Conservation (phyloP, 768 basidiomycete species). For the Suillus subaureus region DNA sequence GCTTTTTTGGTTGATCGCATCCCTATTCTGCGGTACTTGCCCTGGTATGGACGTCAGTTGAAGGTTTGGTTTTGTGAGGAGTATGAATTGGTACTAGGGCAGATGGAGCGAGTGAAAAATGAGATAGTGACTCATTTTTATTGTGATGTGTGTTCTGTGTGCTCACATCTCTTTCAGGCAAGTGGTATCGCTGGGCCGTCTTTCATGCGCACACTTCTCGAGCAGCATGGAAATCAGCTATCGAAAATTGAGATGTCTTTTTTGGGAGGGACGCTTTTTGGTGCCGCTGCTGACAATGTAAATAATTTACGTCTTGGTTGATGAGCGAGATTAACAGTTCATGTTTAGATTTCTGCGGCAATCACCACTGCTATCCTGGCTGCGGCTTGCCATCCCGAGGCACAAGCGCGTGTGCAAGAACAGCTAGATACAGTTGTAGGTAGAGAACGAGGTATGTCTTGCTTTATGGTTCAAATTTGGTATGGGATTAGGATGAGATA, state of each 20-base stretch:
- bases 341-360: conserved; percentile 44
- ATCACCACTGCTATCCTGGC: conserved; percentile 57
- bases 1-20: conserved; percentile 31
- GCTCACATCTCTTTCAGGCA: conserved; percentile 8
- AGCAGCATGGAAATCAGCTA: conserved; percentile 48
- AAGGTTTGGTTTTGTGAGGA: conserved; percentile 54
- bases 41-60: conserved; percentile 56
- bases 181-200: conserved; percentile 18
- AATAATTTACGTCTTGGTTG: not conserved
- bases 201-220: conserved; percentile 55
- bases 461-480: not conserved
- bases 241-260: conserved; percentile 54
- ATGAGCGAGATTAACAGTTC: not conserved
- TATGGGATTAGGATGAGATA: not conserved
- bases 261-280: conserved; percentile 59
- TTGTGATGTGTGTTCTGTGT: not conserved
- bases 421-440: conserved; percentile 58
- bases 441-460: conserved; percentile 24
- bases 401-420: conserved; percentile 50
- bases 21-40: conserved; percentile 44
- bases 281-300: conserved; percentile 56
- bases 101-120: conserved; percentile 6
- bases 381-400: conserved; percentile 53
- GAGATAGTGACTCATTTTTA: conserved; percentile 36
- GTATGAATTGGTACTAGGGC: conserved; percentile 44